phyloP scores from a whole-genome alignment of 495 filamentous ascomycete species.

The Aspergillus steynii region DNA sequence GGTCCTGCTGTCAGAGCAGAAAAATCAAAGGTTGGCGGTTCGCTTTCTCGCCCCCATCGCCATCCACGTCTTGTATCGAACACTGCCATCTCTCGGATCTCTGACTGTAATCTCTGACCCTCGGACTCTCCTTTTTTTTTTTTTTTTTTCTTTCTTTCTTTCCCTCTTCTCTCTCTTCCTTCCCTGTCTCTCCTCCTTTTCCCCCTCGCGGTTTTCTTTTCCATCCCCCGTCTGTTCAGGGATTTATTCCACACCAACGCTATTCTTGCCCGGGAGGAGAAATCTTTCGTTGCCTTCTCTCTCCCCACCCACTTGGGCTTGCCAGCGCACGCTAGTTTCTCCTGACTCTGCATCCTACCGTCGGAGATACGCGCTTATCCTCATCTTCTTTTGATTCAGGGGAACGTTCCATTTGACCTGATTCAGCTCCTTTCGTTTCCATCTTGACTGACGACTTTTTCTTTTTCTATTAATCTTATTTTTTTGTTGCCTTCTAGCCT shows the following conservation, averaged over 20 bases:
- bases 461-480: not conserved
- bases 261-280: not conserved
- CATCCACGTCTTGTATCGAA: not conserved
- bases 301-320: not conserved
- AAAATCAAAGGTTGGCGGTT: not conserved
- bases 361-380: constrained; percentile 1
- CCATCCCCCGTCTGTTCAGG: too few species aligned
- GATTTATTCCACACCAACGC: constrained; percentile 1
- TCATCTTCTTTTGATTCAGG: constrained; percentile 8
- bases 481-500: not conserved
- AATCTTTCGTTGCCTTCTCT: not conserved
- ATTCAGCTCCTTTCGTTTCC: not conserved
- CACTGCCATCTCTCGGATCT: not conserved
- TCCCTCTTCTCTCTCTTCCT: not conserved
- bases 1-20: too few species aligned
- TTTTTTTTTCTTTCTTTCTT: not conserved
- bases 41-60: not conserved
- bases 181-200: not conserved
- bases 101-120: too few species aligned
- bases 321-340: not conserved
- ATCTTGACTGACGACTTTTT: not conserved
- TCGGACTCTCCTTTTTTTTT: not conserved
- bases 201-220: not conserved
- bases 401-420: constrained; percentile 11
- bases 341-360: constrained; percentile 11